Evolutionary conservation across 2,329 filamentous ascomycete genomes (phyloP), one percentile per base, ranked within the genome.

Genomic region (Penicillium vulpinum): DNA sequence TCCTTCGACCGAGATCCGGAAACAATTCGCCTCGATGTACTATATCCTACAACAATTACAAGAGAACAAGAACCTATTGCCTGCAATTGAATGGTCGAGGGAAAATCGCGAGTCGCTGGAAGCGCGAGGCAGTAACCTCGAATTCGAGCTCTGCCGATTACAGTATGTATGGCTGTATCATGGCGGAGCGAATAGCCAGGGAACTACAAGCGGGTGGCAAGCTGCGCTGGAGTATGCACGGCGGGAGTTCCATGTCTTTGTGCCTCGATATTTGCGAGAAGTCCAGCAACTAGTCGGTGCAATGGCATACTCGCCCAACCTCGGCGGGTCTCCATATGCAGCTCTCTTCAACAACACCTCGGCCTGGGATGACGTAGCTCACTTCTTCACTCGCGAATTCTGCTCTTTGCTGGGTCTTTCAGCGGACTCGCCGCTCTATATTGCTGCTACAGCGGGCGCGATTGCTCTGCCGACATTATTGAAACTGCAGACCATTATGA

Each of bases 311-410:
- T 84, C 83, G 35, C 80, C 87, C 3, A 95, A 95, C 70, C 80
- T 97, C 2, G 70, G 78, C 21, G 79, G 81, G 8, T 96, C 91
- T 1, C 94, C 94, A 0, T 99, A 97, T 76, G 77, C 78, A n/a
- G 72, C 81, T 51, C 84, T 91, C 43, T 96, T 97, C 74, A 84
- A 89, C 70, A 91, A 88, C 51, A 78, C 85, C 8, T 83, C 83
- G 4, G 86, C 89, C 0, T 99, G 94, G 81, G 85, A 90, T 39
- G 91, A 96, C 60, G 89, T 96, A 2, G 86, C 91, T 5, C 78
- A 85, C n/a, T 90, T 90, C 4, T 99, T 99, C 72, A 96, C 90
- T 0, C 86, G 90, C 58, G 94, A 97, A 71, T 99, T 97, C 78
- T 99, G 94, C 78, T 92, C 89, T 1, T 80, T 97, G 22, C 84